Base-by-base conservation (phyloP, 2,329 filamentous ascomycete species). In the Zymoseptoria crescenta region DNA sequence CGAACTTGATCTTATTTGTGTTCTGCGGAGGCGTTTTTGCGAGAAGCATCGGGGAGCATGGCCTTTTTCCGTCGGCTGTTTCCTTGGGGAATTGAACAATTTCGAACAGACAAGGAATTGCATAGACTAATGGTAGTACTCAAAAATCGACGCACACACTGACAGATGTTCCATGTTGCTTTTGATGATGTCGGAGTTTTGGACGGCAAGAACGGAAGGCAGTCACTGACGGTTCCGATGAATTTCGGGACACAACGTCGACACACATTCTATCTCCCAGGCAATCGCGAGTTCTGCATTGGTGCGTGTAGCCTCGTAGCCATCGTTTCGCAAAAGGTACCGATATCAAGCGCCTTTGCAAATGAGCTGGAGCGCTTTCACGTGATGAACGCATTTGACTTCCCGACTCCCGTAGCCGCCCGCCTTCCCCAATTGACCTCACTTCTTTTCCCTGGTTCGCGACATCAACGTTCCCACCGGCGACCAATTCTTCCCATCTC, bases 121-220 rank as follows among this genome's bases (percentile, higher is more conserved):
- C 66, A 67, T 68, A 68, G 66, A 76, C 71, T 72, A 71, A 72
- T 72, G 60, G 64, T 67, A 68, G 65, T 66, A 61, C 53, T 64
- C 35, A 45, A 45, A 45, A 45, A 45, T 45, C 10, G n/a, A 45
- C 35, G 16, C 35, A 45, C 35, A 45, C 13, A 45, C 13, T 16
- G 35, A 13, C 13, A 2, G 10, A 45, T 45, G 16, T 45, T 45
- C 35, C 16, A n/a, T 45, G 2, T 2, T 7, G n/a, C 35, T 45
- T 16, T 45, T 16, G 16, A 45, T 16, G 10, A 45, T 45, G 16
- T 24, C 4, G 24, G 4, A 24, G 24, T 16, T n/a, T 10, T 16
- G 35, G 35, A 13, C 7, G 16, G 35, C n/a, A 6, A n/a, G 16
- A 10, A 45, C 4, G 35, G 35, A 13, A 6, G 35, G n/a, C 35